Conservation (phyloP, 805 yeast genomes). For the Cyberlindnera bimundalis region DNA sequence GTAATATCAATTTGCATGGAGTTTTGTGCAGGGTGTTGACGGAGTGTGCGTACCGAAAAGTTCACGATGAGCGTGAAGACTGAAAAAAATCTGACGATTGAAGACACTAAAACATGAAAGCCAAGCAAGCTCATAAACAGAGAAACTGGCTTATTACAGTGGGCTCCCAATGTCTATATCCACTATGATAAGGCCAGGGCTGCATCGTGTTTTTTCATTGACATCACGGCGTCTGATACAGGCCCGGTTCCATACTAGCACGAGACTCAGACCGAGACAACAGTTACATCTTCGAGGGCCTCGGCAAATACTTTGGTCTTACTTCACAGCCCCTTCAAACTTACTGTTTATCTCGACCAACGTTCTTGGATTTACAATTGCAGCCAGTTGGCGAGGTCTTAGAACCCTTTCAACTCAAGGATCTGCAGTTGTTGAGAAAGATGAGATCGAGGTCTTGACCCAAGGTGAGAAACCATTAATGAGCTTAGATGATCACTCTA, state of each 20-base stretch:
- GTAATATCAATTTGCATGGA: background rate
- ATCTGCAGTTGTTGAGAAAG: background rate
- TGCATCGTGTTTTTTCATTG: too few species aligned
- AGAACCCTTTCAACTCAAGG: slow-evolving; percentile 16
- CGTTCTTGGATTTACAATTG: slow-evolving; percentile 32
- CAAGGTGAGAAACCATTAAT: background rate
- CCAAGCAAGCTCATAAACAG: too few species aligned
- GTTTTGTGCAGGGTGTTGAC: slow-evolving; percentile 2
- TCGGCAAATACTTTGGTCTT: slow-evolving; percentile 31
- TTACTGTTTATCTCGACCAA: slow-evolving; percentile 36
- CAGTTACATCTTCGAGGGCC: slow-evolving; percentile 7
- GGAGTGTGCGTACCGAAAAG: slow-evolving; percentile 2
- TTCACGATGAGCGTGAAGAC: background rate
- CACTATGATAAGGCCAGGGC: too few species aligned
- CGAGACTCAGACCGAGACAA: background rate
- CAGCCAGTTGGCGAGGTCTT: slow-evolving; percentile 32
- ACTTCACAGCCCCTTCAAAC: slow-evolving; percentile 38
- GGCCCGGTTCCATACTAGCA: slow-evolving; percentile 1
- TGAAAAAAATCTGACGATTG: background rate
- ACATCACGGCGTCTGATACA: too few species aligned
- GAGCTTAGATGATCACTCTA: background rate
- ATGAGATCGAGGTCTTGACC: background rate
- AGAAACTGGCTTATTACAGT: too few species aligned
- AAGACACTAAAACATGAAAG: background rate
- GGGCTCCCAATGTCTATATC: too few species aligned